phyloP scores from a whole-genome alignment of 139 green algal genomes.

The Gonium pectorale region DNA sequence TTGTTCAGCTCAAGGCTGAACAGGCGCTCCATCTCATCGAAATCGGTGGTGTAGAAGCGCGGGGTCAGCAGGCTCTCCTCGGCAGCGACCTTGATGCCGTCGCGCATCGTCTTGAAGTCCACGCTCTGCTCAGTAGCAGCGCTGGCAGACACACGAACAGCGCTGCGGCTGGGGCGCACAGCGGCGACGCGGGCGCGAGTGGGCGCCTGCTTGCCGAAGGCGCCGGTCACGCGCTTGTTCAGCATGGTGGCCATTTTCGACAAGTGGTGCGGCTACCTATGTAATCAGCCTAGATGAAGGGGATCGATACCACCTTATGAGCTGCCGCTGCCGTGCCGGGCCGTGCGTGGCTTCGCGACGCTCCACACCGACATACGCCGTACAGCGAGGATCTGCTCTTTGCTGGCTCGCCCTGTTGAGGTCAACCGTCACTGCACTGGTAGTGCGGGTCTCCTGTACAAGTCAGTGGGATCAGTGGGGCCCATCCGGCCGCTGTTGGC shows the following conservation, averaged over 20 bases:
- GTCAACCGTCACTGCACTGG: too few species aligned
- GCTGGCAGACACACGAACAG: conserved; percentile 25
- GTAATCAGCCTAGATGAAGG: too few species aligned
- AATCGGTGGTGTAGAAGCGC: conserved; percentile 93
- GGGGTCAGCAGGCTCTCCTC: conserved; percentile 94
- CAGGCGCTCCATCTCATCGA: conserved; percentile 99
- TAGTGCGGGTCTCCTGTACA: too few species aligned
- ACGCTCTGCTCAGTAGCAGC: conserved; percentile 38
- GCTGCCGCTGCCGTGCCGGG: too few species aligned
- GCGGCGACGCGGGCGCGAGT: conserved; percentile 15
- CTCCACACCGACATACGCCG: too few species aligned
- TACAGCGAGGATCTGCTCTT: too few species aligned
- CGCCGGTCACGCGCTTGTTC: conserved; percentile 30
- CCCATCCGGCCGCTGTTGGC: too few species aligned
- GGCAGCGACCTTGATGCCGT: conserved; percentile 89
- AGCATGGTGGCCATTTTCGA: conserved; percentile 25
- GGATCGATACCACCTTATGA: too few species aligned
- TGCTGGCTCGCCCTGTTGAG: too few species aligned
- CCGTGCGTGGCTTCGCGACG: too few species aligned
- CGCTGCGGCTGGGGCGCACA: neutral
- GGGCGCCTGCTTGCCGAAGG: conserved; percentile 32
- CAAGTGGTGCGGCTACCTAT: too few species aligned
- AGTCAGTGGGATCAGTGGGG: too few species aligned
- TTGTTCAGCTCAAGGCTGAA: conserved; percentile 95
- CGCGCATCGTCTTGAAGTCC: conserved; percentile 70